Evolutionary conservation across 257 asterid genomes (phyloP), one percentile per base, ranked within the genome.

Genomic region (Penstemon eatonii): DNA sequence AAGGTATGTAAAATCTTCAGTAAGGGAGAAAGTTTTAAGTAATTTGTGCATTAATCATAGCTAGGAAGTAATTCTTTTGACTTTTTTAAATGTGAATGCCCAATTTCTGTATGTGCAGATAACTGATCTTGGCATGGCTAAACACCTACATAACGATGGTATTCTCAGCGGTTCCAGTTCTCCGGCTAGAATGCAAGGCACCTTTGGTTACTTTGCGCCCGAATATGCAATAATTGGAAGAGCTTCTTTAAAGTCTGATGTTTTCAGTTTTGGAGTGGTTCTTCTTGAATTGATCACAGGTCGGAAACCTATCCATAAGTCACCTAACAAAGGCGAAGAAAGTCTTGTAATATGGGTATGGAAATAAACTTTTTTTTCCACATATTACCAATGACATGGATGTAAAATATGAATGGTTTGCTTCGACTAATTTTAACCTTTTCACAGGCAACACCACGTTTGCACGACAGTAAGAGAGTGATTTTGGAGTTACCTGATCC

Each of bases 91-190:
- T 51, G 41, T 51, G 61, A 69, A 59, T 9, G 50, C 59, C 53
- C 38, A 10, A 41, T 56, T 63, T 49, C 15, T 49, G 9, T n/a
- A 4, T 38, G 6, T 80, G 81, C 87, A 93, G 99, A 91, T 94
- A 63, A 84, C 96, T 37, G 99, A 94, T 86, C 96, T 94, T 67
- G 99, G 97, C 66, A 89, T 94, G 99, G 99, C 99, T 19, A 94
- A 83, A 73, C 99, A 89, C 78, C 75, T 94, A 4, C 86, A 75
- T 1, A 84, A 59, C 58, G 99, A 91, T 47, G 99, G 91, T 38
- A 61, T 78, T 60, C 77, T 82, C 61, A 89, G 96, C 73, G 70
- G 87, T 68, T 74, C 99, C 44, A 79, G 95, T 71, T 91, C 99
- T 61, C 97, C 99, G 1, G 96, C 88, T 25, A 80, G 95, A 75